phyloP scores from a whole-genome alignment of 768 basidiomycete species.

The Pisolithus orientalis region DNA sequence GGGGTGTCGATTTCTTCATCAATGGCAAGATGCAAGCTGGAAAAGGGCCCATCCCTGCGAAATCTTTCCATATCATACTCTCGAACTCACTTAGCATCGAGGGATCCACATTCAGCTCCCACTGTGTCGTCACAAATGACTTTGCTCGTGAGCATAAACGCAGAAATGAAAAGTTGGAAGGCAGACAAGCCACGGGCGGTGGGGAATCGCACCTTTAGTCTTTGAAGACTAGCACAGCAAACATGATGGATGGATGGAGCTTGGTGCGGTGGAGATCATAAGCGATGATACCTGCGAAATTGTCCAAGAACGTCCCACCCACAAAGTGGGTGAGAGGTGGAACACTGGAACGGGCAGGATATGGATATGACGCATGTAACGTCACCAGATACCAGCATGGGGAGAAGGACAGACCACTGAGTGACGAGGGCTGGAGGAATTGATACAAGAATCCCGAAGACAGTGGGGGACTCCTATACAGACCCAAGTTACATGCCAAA shows the following conservation, averaged over 20 bases:
- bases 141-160: constrained; percentile 68
- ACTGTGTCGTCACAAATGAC: constrained; percentile 90
- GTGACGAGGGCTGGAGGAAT: no score
- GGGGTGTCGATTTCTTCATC: constrained; percentile 53
- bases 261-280: constrained; percentile 66
- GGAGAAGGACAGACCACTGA: no score
- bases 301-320: no score
- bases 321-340: no score
- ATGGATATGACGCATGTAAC: no score
- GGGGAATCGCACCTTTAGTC: constrained; percentile 67
- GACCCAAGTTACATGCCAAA: no score
- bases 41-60: constrained; percentile 48
- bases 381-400: no score
- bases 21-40: constrained; percentile 58
- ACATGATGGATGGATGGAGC: constrained; percentile 46
- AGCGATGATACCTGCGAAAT: constrained; percentile 37
- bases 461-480: no score
- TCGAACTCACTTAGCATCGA: constrained; percentile 57
- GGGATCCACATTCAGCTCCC: constrained; percentile 78
- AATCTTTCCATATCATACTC: constrained; percentile 52
- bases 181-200: constrained; percentile 72
- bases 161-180: constrained; percentile 64
- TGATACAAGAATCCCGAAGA: no score
- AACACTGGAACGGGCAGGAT: no score
- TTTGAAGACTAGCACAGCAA: constrained; percentile 37